phyloP scores from a whole-genome alignment of 352 stramenopile genomes.

The Globisporangium solare region DNA sequence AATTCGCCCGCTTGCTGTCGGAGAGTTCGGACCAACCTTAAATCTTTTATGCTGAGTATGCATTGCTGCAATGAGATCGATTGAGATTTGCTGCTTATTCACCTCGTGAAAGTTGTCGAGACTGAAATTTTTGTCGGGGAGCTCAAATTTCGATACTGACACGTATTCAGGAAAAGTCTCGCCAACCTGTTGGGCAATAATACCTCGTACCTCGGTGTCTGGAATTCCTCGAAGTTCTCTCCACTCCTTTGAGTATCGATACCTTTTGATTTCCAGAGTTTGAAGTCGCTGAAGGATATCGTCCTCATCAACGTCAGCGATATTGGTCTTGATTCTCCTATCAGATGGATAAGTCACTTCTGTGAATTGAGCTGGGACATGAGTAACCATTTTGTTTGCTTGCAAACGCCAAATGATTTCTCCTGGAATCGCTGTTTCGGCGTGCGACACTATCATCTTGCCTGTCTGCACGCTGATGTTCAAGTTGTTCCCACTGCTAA shows the following conservation, averaged over 20 bases:
- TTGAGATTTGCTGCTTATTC: constrained; percentile 89
- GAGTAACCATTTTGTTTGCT: constrained; percentile 51
- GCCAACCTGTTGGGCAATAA: constrained; percentile 91
- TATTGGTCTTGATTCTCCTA: constrained; percentile 90
- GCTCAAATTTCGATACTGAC: constrained; percentile 72
- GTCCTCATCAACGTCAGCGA: constrained; percentile 85
- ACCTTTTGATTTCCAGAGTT: constrained; percentile 86
- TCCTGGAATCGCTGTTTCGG: constrained; percentile 37
- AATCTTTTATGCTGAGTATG: constrained; percentile 80
- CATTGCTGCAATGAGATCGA: constrained; percentile 89
- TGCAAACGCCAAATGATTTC: constrained; percentile 47
- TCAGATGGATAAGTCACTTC: constrained; percentile 92
- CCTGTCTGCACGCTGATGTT: constrained; percentile 44
- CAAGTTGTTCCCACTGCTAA: constrained; percentile 39
- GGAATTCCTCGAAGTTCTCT: constrained; percentile 75
- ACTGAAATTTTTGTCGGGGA: constrained; percentile 87
- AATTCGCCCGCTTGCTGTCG: constrained; percentile 35
- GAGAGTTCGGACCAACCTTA: constrained; percentile 45
- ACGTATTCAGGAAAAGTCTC: constrained; percentile 88
- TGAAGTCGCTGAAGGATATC: constrained; percentile 88
- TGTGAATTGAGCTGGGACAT: constrained; percentile 85
- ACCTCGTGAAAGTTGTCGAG: constrained; percentile 92
- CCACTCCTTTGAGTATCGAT: constrained; percentile 91
- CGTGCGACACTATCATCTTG: constrained; percentile 50
- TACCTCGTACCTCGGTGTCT: constrained; percentile 76